Conservation (phyloP, 371 early-diverging fungal species). For the Blakeslea trispora region DNA sequence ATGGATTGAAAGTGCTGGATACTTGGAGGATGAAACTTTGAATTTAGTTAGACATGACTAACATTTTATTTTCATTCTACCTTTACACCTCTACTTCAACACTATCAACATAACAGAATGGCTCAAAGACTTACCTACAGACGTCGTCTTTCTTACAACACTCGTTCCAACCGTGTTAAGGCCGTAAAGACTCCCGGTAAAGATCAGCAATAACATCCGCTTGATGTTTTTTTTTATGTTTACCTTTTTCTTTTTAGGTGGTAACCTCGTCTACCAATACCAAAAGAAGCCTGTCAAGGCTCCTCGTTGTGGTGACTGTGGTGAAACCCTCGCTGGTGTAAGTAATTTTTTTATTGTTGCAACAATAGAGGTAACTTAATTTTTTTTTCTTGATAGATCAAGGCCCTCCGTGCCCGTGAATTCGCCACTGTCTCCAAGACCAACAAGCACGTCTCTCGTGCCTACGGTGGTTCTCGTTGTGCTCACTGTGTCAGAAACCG, state of each 20-base stretch:
- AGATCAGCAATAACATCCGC: neutral
- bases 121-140: slow-evolving; percentile 96
- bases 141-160: slow-evolving; percentile 98
- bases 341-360: slow-evolving; percentile 28
- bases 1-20: neutral
- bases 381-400: slow-evolving; percentile 61
- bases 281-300: slow-evolving; percentile 91
- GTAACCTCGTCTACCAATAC: slow-evolving; percentile 89
- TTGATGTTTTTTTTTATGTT: neutral
- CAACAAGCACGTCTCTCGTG: slow-evolving; percentile 91
- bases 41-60: neutral
- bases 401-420: slow-evolving; percentile 89
- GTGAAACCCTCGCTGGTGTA: slow-evolving; percentile 86
- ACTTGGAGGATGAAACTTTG: neutral
- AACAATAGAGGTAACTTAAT: neutral
- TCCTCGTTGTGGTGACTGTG: slow-evolving; percentile 98
- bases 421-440: slow-evolving; percentile 87
- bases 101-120: slow-evolving; percentile 43
- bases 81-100: neutral
- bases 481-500: slow-evolving; percentile 91
- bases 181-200: slow-evolving; percentile 96
- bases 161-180: slow-evolving; percentile 94
- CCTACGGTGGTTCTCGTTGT: slow-evolving; percentile 97
- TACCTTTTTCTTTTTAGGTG: slow-evolving; percentile 56
- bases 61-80: neutral